Evolutionary conservation across 176 grass and related monocot genomes (phyloP).

Genomic region (Oryza nivara): DNA sequence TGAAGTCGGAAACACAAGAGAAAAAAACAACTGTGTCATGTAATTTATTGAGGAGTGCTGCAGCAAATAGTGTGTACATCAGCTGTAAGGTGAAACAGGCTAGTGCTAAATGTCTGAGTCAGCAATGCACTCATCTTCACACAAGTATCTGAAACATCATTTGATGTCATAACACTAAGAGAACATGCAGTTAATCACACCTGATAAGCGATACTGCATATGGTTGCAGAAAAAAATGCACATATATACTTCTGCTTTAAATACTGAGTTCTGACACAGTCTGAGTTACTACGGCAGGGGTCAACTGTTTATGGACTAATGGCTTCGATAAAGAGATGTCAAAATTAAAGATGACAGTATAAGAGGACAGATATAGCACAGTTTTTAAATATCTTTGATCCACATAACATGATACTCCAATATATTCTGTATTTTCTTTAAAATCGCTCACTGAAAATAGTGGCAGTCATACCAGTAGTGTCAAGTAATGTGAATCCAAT

Average conservation of each 20-base stretch:
- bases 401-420: not conserved
- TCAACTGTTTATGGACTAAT: not conserved
- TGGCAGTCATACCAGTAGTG: not conserved
- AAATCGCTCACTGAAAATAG: not conserved
- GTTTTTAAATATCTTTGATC: conserved; percentile 1
- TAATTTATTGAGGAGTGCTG: not conserved
- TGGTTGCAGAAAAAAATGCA: conserved; percentile 14
- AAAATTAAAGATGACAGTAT: conserved; percentile 10
- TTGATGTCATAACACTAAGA: conserved; percentile 4
- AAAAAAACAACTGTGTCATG: not conserved
- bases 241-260: not conserved
- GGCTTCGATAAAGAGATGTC: conserved; percentile 13
- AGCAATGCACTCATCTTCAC: not conserved
- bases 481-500: not conserved
- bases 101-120: not conserved
- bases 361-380: not conserved
- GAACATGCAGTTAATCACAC: conserved; percentile 4
- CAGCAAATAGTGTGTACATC: not conserved
- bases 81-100: not conserved
- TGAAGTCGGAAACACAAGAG: not conserved
- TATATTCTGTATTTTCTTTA: conserved; percentile 1
- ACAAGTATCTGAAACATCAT: conserved; percentile 3
- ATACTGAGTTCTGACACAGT: not conserved
- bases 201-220: not conserved
- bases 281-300: not conserved